Conservation (phyloP, 768 basidiomycete genomes). For the Dioszegia crocea region DNA sequence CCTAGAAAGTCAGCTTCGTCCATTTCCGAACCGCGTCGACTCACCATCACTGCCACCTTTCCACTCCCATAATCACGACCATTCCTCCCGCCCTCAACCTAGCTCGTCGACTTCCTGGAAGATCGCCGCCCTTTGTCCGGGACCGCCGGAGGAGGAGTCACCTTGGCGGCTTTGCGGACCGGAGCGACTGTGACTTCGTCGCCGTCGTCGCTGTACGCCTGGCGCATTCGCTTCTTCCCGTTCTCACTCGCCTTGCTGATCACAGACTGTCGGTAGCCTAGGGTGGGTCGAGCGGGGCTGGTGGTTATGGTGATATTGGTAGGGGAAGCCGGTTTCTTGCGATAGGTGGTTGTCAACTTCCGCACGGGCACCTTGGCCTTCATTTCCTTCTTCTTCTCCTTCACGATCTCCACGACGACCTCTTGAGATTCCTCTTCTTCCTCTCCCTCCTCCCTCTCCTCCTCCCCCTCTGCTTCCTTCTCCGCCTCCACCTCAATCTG, state of each 20-base stretch:
- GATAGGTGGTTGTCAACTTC: not conserved
- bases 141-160: not conserved
- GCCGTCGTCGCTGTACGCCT: not conserved
- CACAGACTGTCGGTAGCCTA: not conserved
- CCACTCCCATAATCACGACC: not conserved
- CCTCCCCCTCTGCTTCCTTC: not conserved
- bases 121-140: too few species aligned
- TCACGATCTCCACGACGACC: not conserved
- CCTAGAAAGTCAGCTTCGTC: not conserved
- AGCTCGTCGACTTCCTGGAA: not conserved
- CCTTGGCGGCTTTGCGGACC: not conserved
- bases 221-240: conserved; percentile 4
- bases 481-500: not conserved
- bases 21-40: not conserved
- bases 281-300: not conserved
- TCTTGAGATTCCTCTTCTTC: not conserved
- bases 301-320: not conserved
- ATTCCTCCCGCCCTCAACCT: not conserved
- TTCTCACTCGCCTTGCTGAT: not conserved
- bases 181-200: not conserved
- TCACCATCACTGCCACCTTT: too few species aligned
- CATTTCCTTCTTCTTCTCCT: not conserved
- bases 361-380: not conserved
- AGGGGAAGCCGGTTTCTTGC: not conserved
- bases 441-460: not conserved